Base-by-base conservation (phyloP, 169 alveolate species). In the Cryptosporidium sp. region DNA sequence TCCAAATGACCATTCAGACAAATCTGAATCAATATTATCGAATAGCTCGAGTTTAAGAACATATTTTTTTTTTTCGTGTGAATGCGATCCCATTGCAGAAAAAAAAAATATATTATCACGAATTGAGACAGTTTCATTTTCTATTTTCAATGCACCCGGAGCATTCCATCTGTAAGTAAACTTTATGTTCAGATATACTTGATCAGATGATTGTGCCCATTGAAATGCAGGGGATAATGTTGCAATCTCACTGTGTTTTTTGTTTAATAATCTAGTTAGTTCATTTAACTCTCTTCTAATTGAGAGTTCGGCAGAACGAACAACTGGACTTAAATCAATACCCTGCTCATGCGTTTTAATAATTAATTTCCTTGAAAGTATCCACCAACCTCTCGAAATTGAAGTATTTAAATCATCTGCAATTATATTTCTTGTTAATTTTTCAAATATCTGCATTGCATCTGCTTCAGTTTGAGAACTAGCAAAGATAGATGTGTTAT, bases 161-260 rank as follows among this genome's bases (percentile, higher is more conserved):
- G 98, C 94, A 92, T 97, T 98, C 96, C 97, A 94, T 75, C 99
- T 93, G 60, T 96, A 97, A 2, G 99, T 97, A 93, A 96, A 97
- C 92, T 97, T 97, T 37, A 97, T 93, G 65, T 94, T 94, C 21
- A 97, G 89, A 72, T 93, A 97, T 18, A 97, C 92, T 53, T 94
- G 93, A 68, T 95, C 93, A 26, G 97, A 95, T 33, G 97, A 94
- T 92, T 97, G 97, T 14, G 99, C 99, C 99, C 99, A 97, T 91
- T 96, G 98, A 87, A 96, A 96, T 37, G 99, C 99, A 29, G 99
- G 99, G 31, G 96, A 94, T 53, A 97, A 65, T 60, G 85, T 68
- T 33, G 80, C 85, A 14, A 86, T 69, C 70, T 69, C 91, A 45
- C 69, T 73, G 31, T 70, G 87, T 39, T 65, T 60, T 68, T 72